These are phyloP conservation scores for Rhodotorula sp. DNA, from an alignment of 1,284 basidiomycete species.

Conservation along the genomic window DNA sequence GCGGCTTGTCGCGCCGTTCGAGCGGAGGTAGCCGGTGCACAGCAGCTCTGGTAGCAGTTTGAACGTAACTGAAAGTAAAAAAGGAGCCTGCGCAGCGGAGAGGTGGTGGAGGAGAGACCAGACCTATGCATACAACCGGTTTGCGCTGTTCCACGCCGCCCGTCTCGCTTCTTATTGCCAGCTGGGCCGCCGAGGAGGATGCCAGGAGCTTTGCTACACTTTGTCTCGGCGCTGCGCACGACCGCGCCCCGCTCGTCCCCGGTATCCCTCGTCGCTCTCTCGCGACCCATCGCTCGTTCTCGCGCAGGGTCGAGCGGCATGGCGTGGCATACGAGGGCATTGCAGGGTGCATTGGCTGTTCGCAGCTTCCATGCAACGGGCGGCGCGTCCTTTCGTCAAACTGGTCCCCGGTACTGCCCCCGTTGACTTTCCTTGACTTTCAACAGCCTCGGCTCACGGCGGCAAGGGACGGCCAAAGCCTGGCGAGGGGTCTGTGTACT, in stretches of 20 bases:
- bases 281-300: not conserved
- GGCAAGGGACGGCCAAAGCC: slow-evolving; percentile 59
- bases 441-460: slow-evolving; percentile 50
- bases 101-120: too few species aligned
- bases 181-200: not conserved
- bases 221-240: not conserved
- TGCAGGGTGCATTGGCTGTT: too few species aligned
- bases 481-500: slow-evolving; percentile 60
- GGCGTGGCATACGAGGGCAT: too few species aligned
- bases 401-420: accelerated
- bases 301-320: not conserved
- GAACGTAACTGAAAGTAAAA: not conserved
- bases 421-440: not conserved
- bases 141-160: not conserved
- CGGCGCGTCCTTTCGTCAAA: not conserved
- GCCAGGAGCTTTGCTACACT: slow-evolving; percentile 7
- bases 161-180: too few species aligned
- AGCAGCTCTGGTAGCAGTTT: not conserved
- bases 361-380: slow-evolving; percentile 15
- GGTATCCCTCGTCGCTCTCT: not conserved
- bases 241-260: not conserved
- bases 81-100: not conserved
- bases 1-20: too few species aligned
- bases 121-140: not conserved
- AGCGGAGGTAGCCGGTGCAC: too few species aligned